Evolutionary conservation across 2,329 filamentous ascomycete species (phyloP).

Genomic region (Ophiocordyceps polyrhachis-furcata): DNA sequence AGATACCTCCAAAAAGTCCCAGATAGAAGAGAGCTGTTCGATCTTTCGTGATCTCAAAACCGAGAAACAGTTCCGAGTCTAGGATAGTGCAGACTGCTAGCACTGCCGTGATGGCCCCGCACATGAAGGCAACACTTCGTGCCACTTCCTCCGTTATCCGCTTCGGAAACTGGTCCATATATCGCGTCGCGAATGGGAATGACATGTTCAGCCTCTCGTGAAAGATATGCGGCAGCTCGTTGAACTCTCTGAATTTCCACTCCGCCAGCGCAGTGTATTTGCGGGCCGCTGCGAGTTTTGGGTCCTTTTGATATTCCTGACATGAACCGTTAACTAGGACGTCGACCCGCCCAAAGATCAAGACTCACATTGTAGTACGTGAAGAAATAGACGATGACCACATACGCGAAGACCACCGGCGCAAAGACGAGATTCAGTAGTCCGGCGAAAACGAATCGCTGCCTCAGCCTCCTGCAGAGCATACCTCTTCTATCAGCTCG

Average conservation of each 20-base stretch:
- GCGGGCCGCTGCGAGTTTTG: slow-evolving; percentile 59
- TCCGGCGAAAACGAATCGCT: slow-evolving; percentile 66
- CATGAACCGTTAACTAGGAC: not conserved
- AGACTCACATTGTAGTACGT: slow-evolving; percentile 70
- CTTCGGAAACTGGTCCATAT: slow-evolving; percentile 92
- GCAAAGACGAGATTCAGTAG: slow-evolving; percentile 73
- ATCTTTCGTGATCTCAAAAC: slow-evolving; percentile 78
- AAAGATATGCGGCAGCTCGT: slow-evolving; percentile 86
- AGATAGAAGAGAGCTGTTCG: slow-evolving; percentile 84
- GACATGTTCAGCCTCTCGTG: slow-evolving; percentile 84
- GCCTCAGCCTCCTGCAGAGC: slow-evolving; percentile 59
- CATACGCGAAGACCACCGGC: slow-evolving; percentile 72
- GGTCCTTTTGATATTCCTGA: slow-evolving; percentile 89
- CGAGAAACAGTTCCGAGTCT: slow-evolving; percentile 77
- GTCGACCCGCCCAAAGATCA: not conserved
- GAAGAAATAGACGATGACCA: slow-evolving; percentile 79
- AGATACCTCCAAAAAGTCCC: slow-evolving; percentile 63
- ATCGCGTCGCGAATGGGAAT: slow-evolving; percentile 77
- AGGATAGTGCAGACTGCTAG: slow-evolving; percentile 69
- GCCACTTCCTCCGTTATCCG: slow-evolving; percentile 76
- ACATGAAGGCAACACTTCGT: slow-evolving; percentile 70
- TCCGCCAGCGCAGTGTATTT: slow-evolving; percentile 86
- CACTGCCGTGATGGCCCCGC: slow-evolving; percentile 72
- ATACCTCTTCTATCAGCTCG: slow-evolving; percentile 63
- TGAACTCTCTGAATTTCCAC: slow-evolving; percentile 98